These are phyloP conservation scores for Cenchrus purpureus DNA, from an alignment of 176 grass and related monocot species.

Conservation along the genomic window DNA sequence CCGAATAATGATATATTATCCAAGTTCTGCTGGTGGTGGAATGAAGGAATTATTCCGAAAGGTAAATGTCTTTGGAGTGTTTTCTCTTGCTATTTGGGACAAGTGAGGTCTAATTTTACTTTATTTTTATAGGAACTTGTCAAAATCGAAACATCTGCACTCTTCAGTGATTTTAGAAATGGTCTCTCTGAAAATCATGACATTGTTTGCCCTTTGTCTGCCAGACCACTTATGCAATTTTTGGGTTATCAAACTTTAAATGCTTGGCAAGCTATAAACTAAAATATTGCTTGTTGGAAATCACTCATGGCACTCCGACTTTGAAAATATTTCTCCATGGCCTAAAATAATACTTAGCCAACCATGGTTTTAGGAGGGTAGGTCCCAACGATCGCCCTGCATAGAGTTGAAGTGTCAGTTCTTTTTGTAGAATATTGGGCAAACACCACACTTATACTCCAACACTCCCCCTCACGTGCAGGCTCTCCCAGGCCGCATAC, in stretches of 20 bases:
- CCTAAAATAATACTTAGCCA: conserved; percentile 7
- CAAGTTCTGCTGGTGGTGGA: conserved; percentile 96
- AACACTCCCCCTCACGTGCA: too few relatives aligned
- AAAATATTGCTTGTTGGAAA: not conserved
- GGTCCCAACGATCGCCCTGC: not conserved
- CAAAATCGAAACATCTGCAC: conserved; percentile 7
- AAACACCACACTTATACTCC: too few relatives aligned
- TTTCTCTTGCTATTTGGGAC: not conserved
- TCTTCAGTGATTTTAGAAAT: conserved; percentile 1
- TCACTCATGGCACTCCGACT: not conserved
- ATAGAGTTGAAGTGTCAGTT: conserved; percentile 17
- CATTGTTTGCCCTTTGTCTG: not conserved
- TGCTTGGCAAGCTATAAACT: not conserved
- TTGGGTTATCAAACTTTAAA: not conserved
- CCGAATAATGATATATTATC: conserved; percentile 99
- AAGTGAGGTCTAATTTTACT: conserved; percentile 32
- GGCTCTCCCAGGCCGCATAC: too few relatives aligned
- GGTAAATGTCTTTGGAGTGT: conserved; percentile 39
- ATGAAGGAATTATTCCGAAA: conserved; percentile 99
- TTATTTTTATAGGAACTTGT: conserved; percentile 9
- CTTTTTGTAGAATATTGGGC: not conserved
- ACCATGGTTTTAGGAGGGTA: conserved; percentile 9
- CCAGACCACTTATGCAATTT: not conserved
- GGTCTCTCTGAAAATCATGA: conserved; percentile 23
- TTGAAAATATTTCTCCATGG: conserved; percentile 10